Base-by-base conservation (phyloP, 495 filamentous ascomycete genomes). In the Glutinoglossum americanum region DNA sequence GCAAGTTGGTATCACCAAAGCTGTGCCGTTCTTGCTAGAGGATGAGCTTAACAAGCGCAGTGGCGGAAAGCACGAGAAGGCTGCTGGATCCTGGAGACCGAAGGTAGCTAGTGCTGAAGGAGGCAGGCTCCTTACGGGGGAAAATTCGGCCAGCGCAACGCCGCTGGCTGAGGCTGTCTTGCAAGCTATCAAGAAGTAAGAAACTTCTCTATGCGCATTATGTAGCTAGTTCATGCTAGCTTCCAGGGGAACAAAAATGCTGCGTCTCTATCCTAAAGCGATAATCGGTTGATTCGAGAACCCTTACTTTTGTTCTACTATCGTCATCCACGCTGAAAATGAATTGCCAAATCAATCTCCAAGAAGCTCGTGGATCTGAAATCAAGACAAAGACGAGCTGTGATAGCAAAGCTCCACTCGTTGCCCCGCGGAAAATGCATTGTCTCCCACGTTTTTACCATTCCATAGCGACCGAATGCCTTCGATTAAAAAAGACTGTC, bases 101-200 rank as follows among this genome's bases (percentile, higher is more conserved):
- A 76, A 82, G 66, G 78, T 86, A 13, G 73, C 79, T 27, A 74
- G 80, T 30, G 74, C 75, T 48, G 68, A 68, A 63, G 65, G 73
- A 54, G 82, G 80, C 0, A 71, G 69, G 62, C 57, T 89, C 56
- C 82, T 89, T 59, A 87, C 84, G 1, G 84, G 84, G 0, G 83
- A 89, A 71, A 89, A 87, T 62, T 84, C 84, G 17, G 76, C 74
- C 9, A 81, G 77, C 65, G 82, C 81, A 13, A 72, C 69, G 28
- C 73, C 65, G 0, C 69, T 87, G 51, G 83, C 74, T 0, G 72
- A 82, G 69, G 73, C 63, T 21, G 64, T 76, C 54, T 55, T 73
- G 41, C 63, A 67, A 62, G 70, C 63, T 10, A 54, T 55, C 8
- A 26, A 37, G 19, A 56, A 56, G 27, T 56, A 56, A 45, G 32